These are phyloP conservation scores for Sarcomyxa edulis DNA, from an alignment of 768 basidiomycete species.

Conservation along the genomic window DNA sequence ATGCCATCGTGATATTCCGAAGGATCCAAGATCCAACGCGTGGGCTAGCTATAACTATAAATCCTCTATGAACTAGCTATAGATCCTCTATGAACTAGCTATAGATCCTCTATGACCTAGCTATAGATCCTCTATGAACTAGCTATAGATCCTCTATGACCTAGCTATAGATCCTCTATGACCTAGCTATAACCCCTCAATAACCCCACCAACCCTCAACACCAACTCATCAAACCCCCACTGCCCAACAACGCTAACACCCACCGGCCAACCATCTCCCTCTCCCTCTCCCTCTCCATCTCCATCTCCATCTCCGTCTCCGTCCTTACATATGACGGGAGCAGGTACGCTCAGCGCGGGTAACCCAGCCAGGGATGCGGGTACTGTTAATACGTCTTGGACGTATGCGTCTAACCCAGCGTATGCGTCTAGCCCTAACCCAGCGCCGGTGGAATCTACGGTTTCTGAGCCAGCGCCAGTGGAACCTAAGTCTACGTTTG, in stretches of 20 bases:
- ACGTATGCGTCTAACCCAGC: constrained; percentile 57
- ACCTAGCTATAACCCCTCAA: no score
- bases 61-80: no score
- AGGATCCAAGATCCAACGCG: no score
- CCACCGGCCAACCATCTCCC: constrained; percentile 77
- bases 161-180: no score
- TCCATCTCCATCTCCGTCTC: constrained; percentile 45
- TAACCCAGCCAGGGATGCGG: constrained; percentile 85
- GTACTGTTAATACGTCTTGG: constrained; percentile 90
- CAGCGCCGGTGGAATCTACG: constrained; percentile 26
- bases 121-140: no score
- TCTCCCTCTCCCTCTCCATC: constrained; percentile 16
- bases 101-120: no score
- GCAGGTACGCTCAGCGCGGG: constrained; percentile 76
- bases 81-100: no score
- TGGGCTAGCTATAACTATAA: no score
- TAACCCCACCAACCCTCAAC: constrained; percentile 42
- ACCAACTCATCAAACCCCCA: constrained; percentile 76
- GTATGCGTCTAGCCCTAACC: constrained; percentile 8
- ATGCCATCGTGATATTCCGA: no score
- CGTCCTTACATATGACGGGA: constrained; percentile 17
- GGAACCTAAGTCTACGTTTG: no score
- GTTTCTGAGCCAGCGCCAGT: neutral
- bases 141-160: no score
- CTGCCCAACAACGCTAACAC: constrained; percentile 78